phyloP scores from a whole-genome alignment of 306 rosid species.

The Lagenaria siceraria region DNA sequence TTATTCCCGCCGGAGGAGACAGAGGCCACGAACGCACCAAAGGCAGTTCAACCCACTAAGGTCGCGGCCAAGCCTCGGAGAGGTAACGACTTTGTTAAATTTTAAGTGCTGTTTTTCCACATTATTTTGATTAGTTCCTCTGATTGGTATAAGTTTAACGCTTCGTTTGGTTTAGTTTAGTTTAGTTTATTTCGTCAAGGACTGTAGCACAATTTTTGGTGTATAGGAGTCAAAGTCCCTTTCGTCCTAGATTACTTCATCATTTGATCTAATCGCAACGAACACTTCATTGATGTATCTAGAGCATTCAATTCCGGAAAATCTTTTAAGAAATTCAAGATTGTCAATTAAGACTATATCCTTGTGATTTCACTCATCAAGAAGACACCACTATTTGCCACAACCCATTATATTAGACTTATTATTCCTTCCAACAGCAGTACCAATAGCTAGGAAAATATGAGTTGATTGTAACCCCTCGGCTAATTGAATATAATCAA shows the following conservation, averaged over 20 bases:
- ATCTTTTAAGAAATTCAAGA: background rate
- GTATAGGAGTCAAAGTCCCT: background rate
- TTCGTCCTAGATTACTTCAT: background rate
- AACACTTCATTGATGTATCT: background rate
- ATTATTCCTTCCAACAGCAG: background rate
- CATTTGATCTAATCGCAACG: too few relatives aligned
- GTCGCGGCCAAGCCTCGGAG: constrained; percentile 16
- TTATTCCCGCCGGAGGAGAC: constrained; percentile 16
- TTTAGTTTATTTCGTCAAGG: background rate
- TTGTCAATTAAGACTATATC: background rate
- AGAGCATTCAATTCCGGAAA: background rate
- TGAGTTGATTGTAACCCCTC: background rate
- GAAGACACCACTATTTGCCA: background rate
- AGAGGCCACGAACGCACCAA: background rate
- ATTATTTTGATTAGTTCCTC: background rate
- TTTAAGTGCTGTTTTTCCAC: background rate
- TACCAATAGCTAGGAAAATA: background rate
- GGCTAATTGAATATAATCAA: background rate
- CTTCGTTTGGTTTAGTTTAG: background rate
- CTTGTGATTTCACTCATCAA: background rate
- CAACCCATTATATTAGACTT: background rate
- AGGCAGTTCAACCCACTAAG: constrained; percentile 3
- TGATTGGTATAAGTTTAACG: constrained; percentile 1
- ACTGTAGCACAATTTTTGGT: background rate
- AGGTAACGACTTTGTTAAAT: constrained; percentile 5